These are phyloP conservation scores for Zygosaccharomyces sapae DNA, from an alignment of 1,139 yeast genomes.

Conservation along the genomic window DNA sequence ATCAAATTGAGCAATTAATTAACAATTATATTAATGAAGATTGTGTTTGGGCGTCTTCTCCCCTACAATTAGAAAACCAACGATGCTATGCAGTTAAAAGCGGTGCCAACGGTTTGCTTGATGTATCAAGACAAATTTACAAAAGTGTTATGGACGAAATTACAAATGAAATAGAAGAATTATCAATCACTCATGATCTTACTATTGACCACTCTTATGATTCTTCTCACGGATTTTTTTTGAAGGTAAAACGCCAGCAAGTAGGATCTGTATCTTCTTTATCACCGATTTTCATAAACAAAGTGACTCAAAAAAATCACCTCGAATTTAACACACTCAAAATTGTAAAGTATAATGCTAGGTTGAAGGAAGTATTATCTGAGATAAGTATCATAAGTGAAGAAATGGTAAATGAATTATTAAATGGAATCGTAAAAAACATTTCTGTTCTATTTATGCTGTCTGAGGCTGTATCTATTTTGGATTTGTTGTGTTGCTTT, in stretches of 20 bases:
- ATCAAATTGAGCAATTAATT: constrained; percentile 29
- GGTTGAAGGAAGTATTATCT: constrained; percentile 40
- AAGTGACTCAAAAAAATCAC: constrained; percentile 31
- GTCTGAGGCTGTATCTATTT: constrained; percentile 43
- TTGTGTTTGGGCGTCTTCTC: constrained; percentile 41
- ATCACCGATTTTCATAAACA: constrained; percentile 39
- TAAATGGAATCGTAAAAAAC: constrained; percentile 30
- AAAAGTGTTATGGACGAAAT: constrained; percentile 40
- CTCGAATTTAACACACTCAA: constrained; percentile 44
- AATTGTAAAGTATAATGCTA: constrained; percentile 40
- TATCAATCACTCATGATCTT: constrained; percentile 29
- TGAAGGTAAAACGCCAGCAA: constrained; percentile 32
- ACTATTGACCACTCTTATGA: constrained; percentile 39
- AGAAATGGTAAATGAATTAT: constrained; percentile 37
- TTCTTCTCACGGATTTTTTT: constrained; percentile 39
- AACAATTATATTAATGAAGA: constrained; percentile 40
- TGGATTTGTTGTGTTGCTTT: constrained; percentile 43
- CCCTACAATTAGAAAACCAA: constrained; percentile 43
- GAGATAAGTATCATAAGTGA: constrained; percentile 44
- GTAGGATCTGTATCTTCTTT: constrained; percentile 19
- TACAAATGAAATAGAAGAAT: constrained; percentile 25
- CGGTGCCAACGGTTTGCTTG: constrained; percentile 46
- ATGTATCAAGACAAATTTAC: constrained; percentile 43
- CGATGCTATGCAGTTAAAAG: constrained; percentile 43
- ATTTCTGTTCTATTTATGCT: constrained; percentile 42